phyloP scores from a whole-genome alignment of 2,329 filamentous ascomycete species.

The Alternaria angustiovoidea region DNA sequence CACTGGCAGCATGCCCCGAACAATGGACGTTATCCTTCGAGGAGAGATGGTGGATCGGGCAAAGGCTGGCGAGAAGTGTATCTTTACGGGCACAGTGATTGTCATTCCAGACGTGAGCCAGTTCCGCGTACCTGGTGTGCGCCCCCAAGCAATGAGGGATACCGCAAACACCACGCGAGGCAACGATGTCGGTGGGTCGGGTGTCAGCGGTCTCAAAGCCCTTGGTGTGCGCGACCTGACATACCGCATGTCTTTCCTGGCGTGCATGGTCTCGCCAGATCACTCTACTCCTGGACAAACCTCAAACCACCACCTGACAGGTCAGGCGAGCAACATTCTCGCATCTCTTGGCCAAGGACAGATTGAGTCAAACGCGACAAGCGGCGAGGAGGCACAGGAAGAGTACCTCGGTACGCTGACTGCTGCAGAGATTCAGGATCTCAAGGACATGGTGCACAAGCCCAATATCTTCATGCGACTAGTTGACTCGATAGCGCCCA shows the following conservation, averaged over 20 bases:
- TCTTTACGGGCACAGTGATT: constrained; percentile 95
- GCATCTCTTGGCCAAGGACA: constrained; percentile 80
- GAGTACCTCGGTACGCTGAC: constrained; percentile 88
- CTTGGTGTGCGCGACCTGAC: constrained; percentile 95
- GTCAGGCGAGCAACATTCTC: constrained; percentile 83
- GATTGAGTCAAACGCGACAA: constrained; percentile 67
- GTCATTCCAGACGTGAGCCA: constrained; percentile 98
- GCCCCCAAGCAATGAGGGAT: constrained; percentile 84
- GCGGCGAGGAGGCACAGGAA: constrained; percentile 85
- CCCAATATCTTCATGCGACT: constrained; percentile 94
- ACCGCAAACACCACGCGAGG: constrained; percentile 76
- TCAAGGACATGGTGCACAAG: constrained; percentile 91
- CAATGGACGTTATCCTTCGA: constrained; percentile 94
- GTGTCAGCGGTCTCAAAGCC: constrained; percentile 87
- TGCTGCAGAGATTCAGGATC: constrained; percentile 85
- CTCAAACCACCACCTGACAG: constrained; percentile 71
- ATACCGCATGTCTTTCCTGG: constrained; percentile 94
- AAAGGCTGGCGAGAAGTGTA: constrained; percentile 97
- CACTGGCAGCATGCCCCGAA: constrained; percentile 97
- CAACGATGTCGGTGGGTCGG: constrained; percentile 81
- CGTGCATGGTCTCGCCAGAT: constrained; percentile 94
- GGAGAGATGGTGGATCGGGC: constrained; percentile 98
- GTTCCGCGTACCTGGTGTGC: constrained; percentile 84
- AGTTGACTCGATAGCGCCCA: constrained; percentile 93
- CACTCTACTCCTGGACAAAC: constrained; percentile 80